Base-by-base conservation (phyloP, 2,329 filamentous ascomycete genomes). In the Aspergillus sclerotialis region DNA sequence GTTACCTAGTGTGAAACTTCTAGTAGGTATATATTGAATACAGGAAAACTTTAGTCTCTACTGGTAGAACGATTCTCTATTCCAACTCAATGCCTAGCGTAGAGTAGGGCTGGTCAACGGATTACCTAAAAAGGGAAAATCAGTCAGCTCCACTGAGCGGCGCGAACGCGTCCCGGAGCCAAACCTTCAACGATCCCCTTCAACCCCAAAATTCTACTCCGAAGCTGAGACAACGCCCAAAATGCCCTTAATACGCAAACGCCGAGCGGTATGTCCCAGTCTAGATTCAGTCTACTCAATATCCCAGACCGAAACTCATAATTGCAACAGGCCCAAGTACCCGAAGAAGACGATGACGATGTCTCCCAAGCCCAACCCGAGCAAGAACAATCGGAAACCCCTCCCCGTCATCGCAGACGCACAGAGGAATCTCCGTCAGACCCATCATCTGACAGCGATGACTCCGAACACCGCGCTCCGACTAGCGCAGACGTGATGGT, bases 401-500 rank as follows among this genome's bases (percentile, higher is more conserved):
- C 19, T 24, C 42, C 8, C 33, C 44, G 40, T 21, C 41, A 32
- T 29, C 45, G 43, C 30, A 33, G 42, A 33, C 37, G 44, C 28
- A 38, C 40, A 17, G 35, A 36, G 2, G 33, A 38, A 29, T 15
- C 36, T 12, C 7, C 34, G 27, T 28, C 44, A 12, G 35, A 33
- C 13, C 11, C 17, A 15, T 30, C 40, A 10, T 29, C 36, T 11
- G 40, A 37, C 34, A 43, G 42, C 13, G 37, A 43, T 14, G 42
- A 40, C 12, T 40, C 29, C 10, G 35, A 32, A 7, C 40, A 42
- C n/a, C 47, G 45, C 25, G 48, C 54, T 3, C 53, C 53, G 3
- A 55, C 45, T 18, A 56, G 47, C 37, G 42, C 45, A 4, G 56
- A 62, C 28, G 54, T 58, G 29, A 66, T 78, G 55, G 69, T 75